Evolutionary conservation across 1,284 basidiomycete species (phyloP), one percentile per base, ranked within the genome.

Genomic region (Clitocybe nebularis): DNA sequence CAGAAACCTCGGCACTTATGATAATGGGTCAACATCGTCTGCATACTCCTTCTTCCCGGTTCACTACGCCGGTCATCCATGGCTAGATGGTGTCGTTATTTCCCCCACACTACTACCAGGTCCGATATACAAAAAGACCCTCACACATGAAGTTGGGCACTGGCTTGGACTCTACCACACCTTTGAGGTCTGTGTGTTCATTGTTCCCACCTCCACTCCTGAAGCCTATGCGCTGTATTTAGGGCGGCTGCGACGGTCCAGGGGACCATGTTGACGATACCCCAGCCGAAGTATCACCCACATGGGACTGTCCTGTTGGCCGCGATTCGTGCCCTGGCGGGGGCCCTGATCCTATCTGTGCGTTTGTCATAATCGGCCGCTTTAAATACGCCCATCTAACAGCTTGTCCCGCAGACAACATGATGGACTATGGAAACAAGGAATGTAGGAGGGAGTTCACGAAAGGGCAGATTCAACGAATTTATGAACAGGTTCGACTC

Each of bases 41-140:
- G 62, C 37, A 13, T 79, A 75, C 47, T 58, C 72, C 4, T 73
- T 72, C 19, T 77, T 77, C 64, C 76, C 74, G 13, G 64, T 55
- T 3, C 54, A 59, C 48, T 76, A 72, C 54, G 19, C 54, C 4
- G 39, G 51, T 36, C 48, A 55, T 41, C 67, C 71, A 5, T 59
- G 41, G 7, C 72, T 76, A 51, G 75, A 76, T 48, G 73, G 74
- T 44, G 67, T 72, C 34, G 71, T 77, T 32, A 69, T 75, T 36
- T 64, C 71, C 21, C 76, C 58, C 61, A 72, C 71, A 21, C 71
- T 73, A 8, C 56, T 78, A 2, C 76, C 76, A 2, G 73, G 74
- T 30, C 11, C 39, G 13, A 32, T 14, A 13, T 32, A 16, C 19
- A 16, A 14, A 7, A 6, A 41, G 29, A 41, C 39, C 24, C 30